phyloP scores from a whole-genome alignment of 495 filamentous ascomycete species.

The Xylaria bambusicola region DNA sequence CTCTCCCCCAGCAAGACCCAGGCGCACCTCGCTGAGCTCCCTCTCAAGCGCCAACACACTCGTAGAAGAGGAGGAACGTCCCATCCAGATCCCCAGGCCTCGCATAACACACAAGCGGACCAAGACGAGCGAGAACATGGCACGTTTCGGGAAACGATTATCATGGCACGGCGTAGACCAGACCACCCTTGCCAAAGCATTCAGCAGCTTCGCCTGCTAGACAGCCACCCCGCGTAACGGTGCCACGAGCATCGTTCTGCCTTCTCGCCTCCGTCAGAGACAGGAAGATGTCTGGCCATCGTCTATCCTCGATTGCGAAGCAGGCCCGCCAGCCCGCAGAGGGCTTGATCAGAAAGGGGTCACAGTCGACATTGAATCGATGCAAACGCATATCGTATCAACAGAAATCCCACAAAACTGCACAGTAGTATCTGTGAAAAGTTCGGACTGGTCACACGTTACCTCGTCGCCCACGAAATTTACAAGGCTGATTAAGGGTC shows the following conservation, averaged over 20 bases:
- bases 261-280: not conserved
- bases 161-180: slow-evolving; percentile 11
- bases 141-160: slow-evolving; percentile 13
- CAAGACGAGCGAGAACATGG: slow-evolving; percentile 4
- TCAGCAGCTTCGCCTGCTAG: slow-evolving; percentile 9
- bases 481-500: too few relatives aligned
- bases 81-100: not conserved
- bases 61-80: slow-evolving; percentile 7
- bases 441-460: too few relatives aligned
- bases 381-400: too few relatives aligned
- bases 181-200: not conserved
- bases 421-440: too few relatives aligned
- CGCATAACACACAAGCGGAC: slow-evolving; percentile 3
- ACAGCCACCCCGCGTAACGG: not conserved
- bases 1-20: not conserved
- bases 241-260: not conserved
- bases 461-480: too few relatives aligned
- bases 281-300: too few relatives aligned
- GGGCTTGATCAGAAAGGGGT: too few relatives aligned
- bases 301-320: too few relatives aligned
- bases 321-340: too few relatives aligned
- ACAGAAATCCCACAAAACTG: too few relatives aligned
- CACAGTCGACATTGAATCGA: too few relatives aligned
- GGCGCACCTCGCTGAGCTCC: slow-evolving; percentile 3
- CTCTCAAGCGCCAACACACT: slow-evolving; percentile 6